Base-by-base conservation (phyloP, 2,329 filamentous ascomycete species). In the Botrytis cinerea region DNA sequence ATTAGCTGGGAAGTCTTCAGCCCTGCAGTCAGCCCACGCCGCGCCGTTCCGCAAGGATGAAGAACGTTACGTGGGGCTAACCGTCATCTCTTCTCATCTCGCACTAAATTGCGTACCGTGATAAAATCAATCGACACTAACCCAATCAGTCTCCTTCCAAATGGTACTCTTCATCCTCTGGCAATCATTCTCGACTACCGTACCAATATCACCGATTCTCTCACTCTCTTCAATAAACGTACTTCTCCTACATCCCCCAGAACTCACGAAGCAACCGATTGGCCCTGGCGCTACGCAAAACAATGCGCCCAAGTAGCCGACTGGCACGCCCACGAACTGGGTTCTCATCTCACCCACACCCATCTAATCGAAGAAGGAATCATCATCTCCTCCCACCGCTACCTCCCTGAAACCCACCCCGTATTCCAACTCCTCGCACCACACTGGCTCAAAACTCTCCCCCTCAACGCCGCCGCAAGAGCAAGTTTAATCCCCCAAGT, bases 281-380 rank as follows among this genome's bases (percentile, higher is more conserved):
- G 85, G 84, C 81, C 85, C 0, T 87, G 86, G 86, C 80, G 86
- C 62, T 87, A 86, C 76, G 86, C 86, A 32, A 87, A 87, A 78
- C 86, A 83, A 0, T 86, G 84, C 64, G 83, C 82, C 2, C 85
- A 86, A 73, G 81, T 82, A 1, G 81, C 83, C 1, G 86, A 87
- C 78, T 87, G 85, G 85, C 78, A 82, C 70, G 81, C 83, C 7
- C 86, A 87, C 74, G 85, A 87, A 77, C 74, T 86, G 25, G 80
- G 79, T 6, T 82, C 86, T 3, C 86, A 87, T 73, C 81, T 87
- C 9, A 82, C 81, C 6, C 78, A 84, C 20, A 82, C 83, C 0
- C 85, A 87, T 76, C 78, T 86, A 14, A 79, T 87, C 45, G 85
- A 87, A 78, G 85, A 87, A 78, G 81, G 82, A 16, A 80, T 85